Evolutionary conservation across 2,329 filamentous ascomycete species (phyloP), one percentile per base, ranked within the genome.

Genomic region (Fusarium oligoseptatum): DNA sequence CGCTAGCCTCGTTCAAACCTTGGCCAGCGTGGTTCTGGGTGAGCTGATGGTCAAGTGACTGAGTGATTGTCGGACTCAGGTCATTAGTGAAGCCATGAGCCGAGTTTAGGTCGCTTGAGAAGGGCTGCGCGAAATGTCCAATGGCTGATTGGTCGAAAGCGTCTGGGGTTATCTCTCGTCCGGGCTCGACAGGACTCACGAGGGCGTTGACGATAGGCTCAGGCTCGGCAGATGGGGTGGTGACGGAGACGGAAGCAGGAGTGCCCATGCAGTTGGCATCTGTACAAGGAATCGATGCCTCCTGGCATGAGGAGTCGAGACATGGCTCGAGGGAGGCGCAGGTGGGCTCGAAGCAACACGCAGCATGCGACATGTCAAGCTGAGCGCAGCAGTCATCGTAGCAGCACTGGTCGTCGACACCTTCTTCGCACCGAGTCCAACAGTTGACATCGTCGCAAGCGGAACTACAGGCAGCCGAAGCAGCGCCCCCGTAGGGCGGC

Each of bases 311-410:
- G 56, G 72, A 80, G 73, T 85, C 82, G 62, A 84, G 76, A 64
- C 85, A 87, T 36, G 84, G 76, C 37, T 84, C 82, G 17, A 82
- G 78, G 10, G 78, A 77, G 8, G 73, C 77, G 69, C 82, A 83
- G n/a, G 77, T 75, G 15, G 78, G 77, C 37, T 81, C 80, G 22
- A 78, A 79, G 60, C 81, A 83, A 24, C 79, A 77, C 39, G 55
- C 60, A 39, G 69, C 72, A 27, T 73, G 56, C 22, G 68, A 72
- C 17, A 69, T 77, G 62, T 72, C 77, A 32, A 80, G 74, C 27
- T 67, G 72, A 22, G 74, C 73, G 71, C 83, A 85, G 8, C 79
- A 77, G 37, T 80, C 78, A 62, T 84, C 81, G 32, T 81, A 80
- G 66, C 84, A 85, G 60, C 82, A 82, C 52, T 83, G 77, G 57